phyloP scores from a whole-genome alignment of 106 monocot species.

The Dendrobium catenatum region DNA sequence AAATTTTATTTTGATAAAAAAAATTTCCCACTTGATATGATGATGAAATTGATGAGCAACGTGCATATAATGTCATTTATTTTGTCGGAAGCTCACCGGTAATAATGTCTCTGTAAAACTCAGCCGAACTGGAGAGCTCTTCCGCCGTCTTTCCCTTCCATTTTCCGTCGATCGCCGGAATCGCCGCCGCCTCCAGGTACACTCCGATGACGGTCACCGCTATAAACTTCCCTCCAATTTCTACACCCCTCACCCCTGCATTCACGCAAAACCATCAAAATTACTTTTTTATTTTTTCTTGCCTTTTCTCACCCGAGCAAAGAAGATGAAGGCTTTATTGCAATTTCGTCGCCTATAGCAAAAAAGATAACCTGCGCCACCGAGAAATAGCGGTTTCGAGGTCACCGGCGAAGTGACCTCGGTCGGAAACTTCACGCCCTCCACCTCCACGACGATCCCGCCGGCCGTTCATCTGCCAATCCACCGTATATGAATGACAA shows the following conservation, averaged over 20 bases:
- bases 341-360: no score
- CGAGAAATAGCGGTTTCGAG: not conserved
- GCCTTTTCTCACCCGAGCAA: no score
- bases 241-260: not conserved
- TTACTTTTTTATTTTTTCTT: no score
- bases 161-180: not conserved
- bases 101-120: slow-evolving; percentile 3
- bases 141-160: not conserved
- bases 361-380: not conserved
- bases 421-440: not conserved
- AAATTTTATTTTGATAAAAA: no score
- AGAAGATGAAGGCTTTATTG: no score
- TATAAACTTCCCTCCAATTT: not conserved
- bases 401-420: not conserved
- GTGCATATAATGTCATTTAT: not conserved
- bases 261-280: no score
- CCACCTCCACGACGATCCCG: not conserved
- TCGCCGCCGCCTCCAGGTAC: not conserved
- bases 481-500: no score
- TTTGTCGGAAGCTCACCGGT: not conserved
- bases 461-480: not conserved
- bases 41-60: no score
- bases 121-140: not conserved
- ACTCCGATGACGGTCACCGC: not conserved
- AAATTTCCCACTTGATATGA: no score